Conservation (phyloP, 306 rosid genomes). For the Styphnolobium japonicum region DNA sequence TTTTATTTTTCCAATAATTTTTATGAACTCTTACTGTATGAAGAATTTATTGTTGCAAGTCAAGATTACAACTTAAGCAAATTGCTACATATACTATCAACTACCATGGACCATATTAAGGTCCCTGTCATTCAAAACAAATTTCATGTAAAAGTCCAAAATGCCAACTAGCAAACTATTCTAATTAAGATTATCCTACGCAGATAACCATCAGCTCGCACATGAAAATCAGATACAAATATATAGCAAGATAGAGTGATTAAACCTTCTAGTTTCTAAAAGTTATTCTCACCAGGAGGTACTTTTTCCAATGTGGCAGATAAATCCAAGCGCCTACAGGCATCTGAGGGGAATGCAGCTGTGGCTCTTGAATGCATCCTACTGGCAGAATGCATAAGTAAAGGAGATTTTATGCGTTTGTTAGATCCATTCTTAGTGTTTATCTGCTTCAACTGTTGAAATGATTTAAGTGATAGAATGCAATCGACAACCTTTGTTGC, state of each 20-base stretch:
- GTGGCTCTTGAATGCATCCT: conserved; percentile 57
- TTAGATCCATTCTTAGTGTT: conserved; percentile 45
- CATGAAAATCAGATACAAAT: background rate
- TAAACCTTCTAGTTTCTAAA: conserved; percentile 61
- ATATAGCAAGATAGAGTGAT: conserved; percentile 8
- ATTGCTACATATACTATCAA: background rate
- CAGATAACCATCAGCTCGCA: background rate
- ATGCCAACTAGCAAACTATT: background rate
- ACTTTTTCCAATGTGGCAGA: conserved; percentile 46
- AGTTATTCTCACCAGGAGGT: conserved; percentile 32
- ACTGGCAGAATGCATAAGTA: conserved; percentile 45
- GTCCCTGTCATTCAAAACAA: no score
- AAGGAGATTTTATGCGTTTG: conserved; percentile 68
- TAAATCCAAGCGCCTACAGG: conserved; percentile 76
- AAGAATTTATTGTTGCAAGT: background rate
- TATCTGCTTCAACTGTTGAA: conserved; percentile 63
- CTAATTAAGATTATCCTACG: background rate
- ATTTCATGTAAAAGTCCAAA: background rate
- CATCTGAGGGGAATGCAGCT: conserved; percentile 47
- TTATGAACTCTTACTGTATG: background rate
- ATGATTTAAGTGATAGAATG: conserved; percentile 68
- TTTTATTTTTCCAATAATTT: background rate
- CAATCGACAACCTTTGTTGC: conserved; percentile 81
- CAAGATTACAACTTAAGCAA: background rate
- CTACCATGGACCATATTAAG: background rate